These are phyloP conservation scores for Saccharomycopsis sp. DNA, from an alignment of 805 yeast species.

Conservation along the genomic window DNA sequence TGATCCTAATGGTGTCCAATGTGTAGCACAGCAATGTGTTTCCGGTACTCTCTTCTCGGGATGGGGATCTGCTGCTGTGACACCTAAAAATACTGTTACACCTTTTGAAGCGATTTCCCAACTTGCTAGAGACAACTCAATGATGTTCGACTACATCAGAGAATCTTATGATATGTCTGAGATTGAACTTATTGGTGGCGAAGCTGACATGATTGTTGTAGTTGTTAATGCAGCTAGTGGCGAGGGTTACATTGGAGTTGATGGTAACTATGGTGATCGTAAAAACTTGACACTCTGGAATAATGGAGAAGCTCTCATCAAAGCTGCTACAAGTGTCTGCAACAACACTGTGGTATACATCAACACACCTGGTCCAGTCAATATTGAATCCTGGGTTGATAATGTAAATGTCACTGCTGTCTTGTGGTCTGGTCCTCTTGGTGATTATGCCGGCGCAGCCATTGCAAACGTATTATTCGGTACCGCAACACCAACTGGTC, in stretches of 20 bases:
- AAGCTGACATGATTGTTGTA: conserved; percentile 47
- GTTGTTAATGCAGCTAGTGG: conserved; percentile 51
- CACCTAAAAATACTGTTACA: conserved; percentile 48
- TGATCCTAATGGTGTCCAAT: conserved; percentile 45
- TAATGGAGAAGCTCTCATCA: conserved; percentile 48
- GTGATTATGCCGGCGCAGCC: conserved; percentile 50
- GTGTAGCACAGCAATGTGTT: conserved; percentile 45
- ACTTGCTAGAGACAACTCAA: conserved; percentile 40
- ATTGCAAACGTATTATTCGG: conserved; percentile 55
- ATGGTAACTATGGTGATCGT: conserved; percentile 53
- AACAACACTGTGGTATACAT: conserved; percentile 51
- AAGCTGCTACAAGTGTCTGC: conserved; percentile 42
- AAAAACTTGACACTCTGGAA: conserved; percentile 49
- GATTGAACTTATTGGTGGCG: conserved; percentile 39
- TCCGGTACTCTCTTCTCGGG: conserved; percentile 53
- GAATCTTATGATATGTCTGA: conserved; percentile 42
- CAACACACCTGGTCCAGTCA: conserved; percentile 55
- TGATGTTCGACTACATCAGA: conserved; percentile 37
- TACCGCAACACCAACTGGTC: conserved; percentile 55
- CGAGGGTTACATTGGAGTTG: conserved; percentile 52
- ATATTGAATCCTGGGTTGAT: conserved; percentile 49
- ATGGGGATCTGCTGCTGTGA: conserved; percentile 60
- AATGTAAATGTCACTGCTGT: conserved; percentile 54
- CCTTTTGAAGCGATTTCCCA: conserved; percentile 50
- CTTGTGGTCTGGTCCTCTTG: conserved; percentile 48